Evolutionary conservation across 2,329 filamentous ascomycete genomes (phyloP).

Genomic region (Phaeoacremonium minimum): DNA sequence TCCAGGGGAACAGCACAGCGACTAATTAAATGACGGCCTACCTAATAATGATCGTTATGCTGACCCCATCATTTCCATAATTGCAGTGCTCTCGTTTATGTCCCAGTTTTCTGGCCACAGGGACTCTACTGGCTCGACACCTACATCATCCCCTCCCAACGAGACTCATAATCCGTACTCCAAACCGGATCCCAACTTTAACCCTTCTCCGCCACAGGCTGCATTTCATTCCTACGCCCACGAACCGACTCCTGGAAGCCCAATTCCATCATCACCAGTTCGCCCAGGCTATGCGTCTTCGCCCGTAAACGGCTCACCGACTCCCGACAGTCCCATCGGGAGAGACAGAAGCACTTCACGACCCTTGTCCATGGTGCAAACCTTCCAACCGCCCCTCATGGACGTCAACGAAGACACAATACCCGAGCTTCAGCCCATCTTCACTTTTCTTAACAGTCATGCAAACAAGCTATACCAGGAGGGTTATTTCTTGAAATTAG

Average conservation of each 20-base stretch:
- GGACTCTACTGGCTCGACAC: conserved; percentile 37
- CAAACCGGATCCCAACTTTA: conserved; percentile 13
- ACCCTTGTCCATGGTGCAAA: conserved; percentile 80
- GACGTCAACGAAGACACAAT: conserved; percentile 80
- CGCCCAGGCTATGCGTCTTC: conserved; percentile 34
- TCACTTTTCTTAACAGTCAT: conserved; percentile 90
- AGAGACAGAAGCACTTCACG: conserved; percentile 54
- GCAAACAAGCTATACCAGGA: conserved; percentile 96
- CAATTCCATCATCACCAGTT: conserved; percentile 16
- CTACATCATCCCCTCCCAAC: conserved; percentile 37
- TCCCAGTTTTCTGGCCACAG: conserved; percentile 63
- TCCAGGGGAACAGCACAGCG: too few relatives aligned
- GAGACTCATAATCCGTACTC: conserved; percentile 16
- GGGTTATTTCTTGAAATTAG: conserved; percentile 94
- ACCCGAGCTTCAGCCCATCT: conserved; percentile 90
- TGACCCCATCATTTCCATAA: conserved; percentile 22
- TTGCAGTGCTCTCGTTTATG: conserved; percentile 83
- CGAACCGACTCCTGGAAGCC: conserved; percentile 9
- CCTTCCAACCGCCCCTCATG: conserved; percentile 82
- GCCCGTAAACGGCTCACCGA: conserved; percentile 35
- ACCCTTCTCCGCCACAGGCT: conserved; percentile 20
- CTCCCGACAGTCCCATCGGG: conserved; percentile 33
- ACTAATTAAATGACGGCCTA: too few relatives aligned
- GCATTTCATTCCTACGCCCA: conserved; percentile 19
- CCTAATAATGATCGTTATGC: too few relatives aligned